Evolutionary conservation across 2,329 filamentous ascomycete genomes (phyloP).

Genomic region (Scedosporium dehoogii): DNA sequence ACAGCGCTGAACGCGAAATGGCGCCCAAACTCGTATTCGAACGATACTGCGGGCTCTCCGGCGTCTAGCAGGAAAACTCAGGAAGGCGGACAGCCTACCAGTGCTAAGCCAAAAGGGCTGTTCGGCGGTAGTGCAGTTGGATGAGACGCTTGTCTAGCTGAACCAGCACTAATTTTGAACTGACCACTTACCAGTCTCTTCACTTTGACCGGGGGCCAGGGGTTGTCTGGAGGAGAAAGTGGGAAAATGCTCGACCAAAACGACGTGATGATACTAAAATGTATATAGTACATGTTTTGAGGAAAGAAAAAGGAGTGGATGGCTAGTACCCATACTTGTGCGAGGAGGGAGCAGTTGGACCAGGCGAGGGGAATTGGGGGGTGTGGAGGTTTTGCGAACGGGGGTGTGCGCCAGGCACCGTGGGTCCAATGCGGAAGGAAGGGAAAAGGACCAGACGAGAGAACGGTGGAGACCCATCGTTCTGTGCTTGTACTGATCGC

Average conservation of each 20-base stretch:
- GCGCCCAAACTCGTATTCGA: background rate
- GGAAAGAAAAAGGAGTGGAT: background rate
- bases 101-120: too few species aligned
- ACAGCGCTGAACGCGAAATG: background rate
- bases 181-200: too few species aligned
- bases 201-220: too few species aligned
- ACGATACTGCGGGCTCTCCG: background rate
- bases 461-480: background rate
- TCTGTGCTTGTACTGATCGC: too few species aligned
- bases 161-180: too few species aligned
- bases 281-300: too few species aligned
- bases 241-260: too few species aligned
- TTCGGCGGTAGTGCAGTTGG: too few species aligned
- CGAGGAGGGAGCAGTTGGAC: background rate
- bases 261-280: too few species aligned
- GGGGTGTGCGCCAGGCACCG: background rate
- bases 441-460: background rate
- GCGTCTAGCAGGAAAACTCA: background rate
- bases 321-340: background rate
- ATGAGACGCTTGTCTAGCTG: too few species aligned
- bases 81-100: too few species aligned
- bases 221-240: too few species aligned
- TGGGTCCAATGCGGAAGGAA: background rate
- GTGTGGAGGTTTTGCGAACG: background rate
- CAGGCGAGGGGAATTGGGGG: background rate